Evolutionary conservation across 148 eudicot genomes (phyloP).

Genomic region (Selenicereus undatus): DNA sequence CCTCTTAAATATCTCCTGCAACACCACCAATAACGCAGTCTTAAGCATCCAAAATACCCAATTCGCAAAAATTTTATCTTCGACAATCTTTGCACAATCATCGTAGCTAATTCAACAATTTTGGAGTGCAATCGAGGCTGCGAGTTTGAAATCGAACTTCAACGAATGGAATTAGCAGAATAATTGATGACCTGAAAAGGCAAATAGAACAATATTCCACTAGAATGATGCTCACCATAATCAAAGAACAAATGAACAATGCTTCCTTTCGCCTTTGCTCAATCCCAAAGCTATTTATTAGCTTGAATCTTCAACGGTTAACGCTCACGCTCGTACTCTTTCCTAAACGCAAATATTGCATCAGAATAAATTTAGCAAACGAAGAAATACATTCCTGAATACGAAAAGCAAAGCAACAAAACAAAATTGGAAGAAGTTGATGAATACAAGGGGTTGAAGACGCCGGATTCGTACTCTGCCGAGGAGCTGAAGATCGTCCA

Average conservation of each 20-base stretch:
- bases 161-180: not conserved
- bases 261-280: not conserved
- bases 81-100: not conserved
- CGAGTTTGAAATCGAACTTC: not conserved
- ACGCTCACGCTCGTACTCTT: not conserved
- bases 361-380: too few species aligned
- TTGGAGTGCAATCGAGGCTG: not conserved
- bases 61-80: not conserved
- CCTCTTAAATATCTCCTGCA: too few species aligned
- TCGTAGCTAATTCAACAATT: not conserved
- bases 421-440: too few species aligned
- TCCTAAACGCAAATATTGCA: too few species aligned
- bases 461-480: too few species aligned
- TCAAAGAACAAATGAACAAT: not conserved
- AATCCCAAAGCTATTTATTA: not conserved
- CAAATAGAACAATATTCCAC: not conserved
- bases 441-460: too few species aligned
- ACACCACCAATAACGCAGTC: too few species aligned
- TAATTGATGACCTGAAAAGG: not conserved
- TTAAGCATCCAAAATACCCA: not conserved
- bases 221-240: not conserved
- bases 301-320: not conserved
- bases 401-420: too few species aligned
- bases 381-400: too few species aligned
- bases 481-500: too few species aligned